Evolutionary conservation across 345 rosid genomes (phyloP).

Genomic region (Euphorbia tirucalli): DNA sequence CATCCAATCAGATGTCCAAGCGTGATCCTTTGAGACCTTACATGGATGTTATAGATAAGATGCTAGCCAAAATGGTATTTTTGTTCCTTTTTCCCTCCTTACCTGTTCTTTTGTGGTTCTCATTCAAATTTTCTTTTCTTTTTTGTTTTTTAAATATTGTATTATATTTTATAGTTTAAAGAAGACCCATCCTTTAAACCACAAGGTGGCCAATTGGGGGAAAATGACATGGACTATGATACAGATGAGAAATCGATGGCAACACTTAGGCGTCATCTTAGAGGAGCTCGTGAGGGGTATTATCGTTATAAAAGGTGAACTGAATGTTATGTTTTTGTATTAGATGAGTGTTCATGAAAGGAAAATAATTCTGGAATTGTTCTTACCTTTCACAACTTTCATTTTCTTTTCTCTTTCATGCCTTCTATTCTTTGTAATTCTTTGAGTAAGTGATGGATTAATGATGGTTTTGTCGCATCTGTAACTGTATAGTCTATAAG

Average conservation of each 20-base stretch:
- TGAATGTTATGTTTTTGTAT: neutral
- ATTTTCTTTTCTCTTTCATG: conserved; percentile 3
- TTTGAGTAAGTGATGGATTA: neutral
- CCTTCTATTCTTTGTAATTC: neutral
- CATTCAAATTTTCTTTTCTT: no score
- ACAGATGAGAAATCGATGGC: conserved; percentile 99
- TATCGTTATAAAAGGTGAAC: conserved; percentile 89
- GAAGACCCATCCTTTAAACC: conserved; percentile 96
- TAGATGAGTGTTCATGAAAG: conserved; percentile 3
- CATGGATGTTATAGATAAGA: conserved; percentile 91
- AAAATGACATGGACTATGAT: conserved; percentile 99
- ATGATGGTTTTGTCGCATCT: neutral
- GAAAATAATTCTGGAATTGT: neutral
- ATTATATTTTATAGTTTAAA: conserved; percentile 56
- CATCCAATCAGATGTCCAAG: conserved; percentile 98
- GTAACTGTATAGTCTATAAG: neutral
- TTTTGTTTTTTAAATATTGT: conserved; percentile 17
- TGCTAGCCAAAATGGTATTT: conserved; percentile 82
- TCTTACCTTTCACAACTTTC: neutral
- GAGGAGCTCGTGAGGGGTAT: conserved; percentile 87
- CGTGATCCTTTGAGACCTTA: conserved; percentile 96
- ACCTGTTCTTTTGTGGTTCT: conserved; percentile 2
- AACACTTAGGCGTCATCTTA: conserved; percentile 90
- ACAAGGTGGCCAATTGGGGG: conserved; percentile 96
- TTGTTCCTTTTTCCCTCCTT: conserved; percentile 1